phyloP scores from a whole-genome alignment of 495 filamentous ascomycete genomes.

The Hamigera avellanea region DNA sequence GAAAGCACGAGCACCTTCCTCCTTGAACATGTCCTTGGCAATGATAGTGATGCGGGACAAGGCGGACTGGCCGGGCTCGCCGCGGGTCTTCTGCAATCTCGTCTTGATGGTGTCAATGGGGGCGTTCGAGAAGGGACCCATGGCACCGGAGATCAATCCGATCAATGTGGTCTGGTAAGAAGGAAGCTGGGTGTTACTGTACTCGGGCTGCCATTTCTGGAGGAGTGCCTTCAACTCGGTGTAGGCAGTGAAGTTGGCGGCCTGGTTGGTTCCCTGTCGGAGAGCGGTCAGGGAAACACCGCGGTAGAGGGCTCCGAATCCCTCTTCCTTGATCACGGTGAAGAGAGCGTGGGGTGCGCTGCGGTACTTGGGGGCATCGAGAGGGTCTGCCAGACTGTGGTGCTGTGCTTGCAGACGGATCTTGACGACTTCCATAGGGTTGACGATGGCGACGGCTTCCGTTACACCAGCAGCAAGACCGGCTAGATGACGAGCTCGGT shows the following conservation, averaged over 20 bases:
- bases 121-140: conserved; percentile 91
- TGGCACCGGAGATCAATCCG: conserved; percentile 83
- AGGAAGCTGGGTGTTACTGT: conserved; percentile 53
- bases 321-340: conserved; percentile 87
- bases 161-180: conserved; percentile 84
- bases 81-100: conserved; percentile 80
- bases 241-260: conserved; percentile 98
- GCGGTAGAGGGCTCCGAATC: conserved; percentile 74
- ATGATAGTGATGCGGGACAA: conserved; percentile 66
- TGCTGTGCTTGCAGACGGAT: conserved; percentile 96
- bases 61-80: conserved; percentile 67
- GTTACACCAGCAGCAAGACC: conserved; percentile 89
- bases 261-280: conserved; percentile 92
- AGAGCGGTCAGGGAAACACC: conserved; percentile 89
- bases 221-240: conserved; percentile 78
- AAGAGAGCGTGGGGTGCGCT: conserved; percentile 93
- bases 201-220: conserved; percentile 53
- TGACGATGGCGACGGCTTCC: conserved; percentile 91
- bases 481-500: no score
- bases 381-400: conserved; percentile 85
- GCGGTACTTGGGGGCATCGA: conserved; percentile 90
- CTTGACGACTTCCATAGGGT: conserved; percentile 98
- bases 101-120: conserved; percentile 99
- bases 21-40: conserved; percentile 87
- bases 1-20: conserved; percentile 87